Percentiles rank a stretch among this genome's conserved stretches.
These are phyloP conservation scores for Hygrophila difformis DNA, from an alignment of 257 asterid genomes.

Conservation along the genomic window DNA sequence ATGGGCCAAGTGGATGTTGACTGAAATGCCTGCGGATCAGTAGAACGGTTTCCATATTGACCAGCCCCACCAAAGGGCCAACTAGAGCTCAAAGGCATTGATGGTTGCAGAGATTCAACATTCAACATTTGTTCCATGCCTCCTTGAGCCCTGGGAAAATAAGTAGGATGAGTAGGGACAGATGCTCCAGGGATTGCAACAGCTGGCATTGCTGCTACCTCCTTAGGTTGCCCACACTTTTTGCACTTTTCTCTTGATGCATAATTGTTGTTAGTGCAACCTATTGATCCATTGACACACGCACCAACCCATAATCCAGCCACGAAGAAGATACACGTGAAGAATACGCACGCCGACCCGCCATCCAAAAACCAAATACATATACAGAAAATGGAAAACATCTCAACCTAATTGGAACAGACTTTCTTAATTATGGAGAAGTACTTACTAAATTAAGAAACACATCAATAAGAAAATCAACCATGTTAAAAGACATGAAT, in stretches of 20 bases:
- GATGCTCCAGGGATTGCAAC: slow-evolving; percentile 78
- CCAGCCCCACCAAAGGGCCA: slow-evolving; percentile 45
- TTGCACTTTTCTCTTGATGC: slow-evolving; percentile 96
- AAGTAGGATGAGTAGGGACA: slow-evolving; percentile 69
- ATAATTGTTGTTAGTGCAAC: slow-evolving; percentile 99
- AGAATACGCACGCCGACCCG: slow-evolving; percentile 76
- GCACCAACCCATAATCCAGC: slow-evolving; percentile 75
- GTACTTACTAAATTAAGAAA: slow-evolving; percentile 10
- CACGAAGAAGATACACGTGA: slow-evolving; percentile 67
- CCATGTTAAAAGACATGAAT: too few species aligned
- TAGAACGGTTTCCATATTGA: slow-evolving; percentile 34
- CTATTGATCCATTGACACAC: slow-evolving; percentile 77
- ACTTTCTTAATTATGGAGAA: slow-evolving; percentile 20
- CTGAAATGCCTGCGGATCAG: slow-evolving; percentile 43
- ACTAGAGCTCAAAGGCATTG: slow-evolving; percentile 49
- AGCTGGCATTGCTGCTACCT: slow-evolving; percentile 93
- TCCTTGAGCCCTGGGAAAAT: slow-evolving; percentile 77
- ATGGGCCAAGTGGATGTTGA: slow-evolving; percentile 41
- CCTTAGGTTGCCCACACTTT: slow-evolving; percentile 95
- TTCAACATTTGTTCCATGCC: slow-evolving; percentile 44
- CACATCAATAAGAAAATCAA: slow-evolving; percentile 10
- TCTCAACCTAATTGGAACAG: slow-evolving; percentile 49
- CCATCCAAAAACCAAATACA: slow-evolving; percentile 56
- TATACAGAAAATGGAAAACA: slow-evolving; percentile 42
- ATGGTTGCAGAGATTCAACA: slow-evolving; percentile 44